Base-by-base conservation (phyloP, 768 basidiomycete genomes). In the Austroboletus eburneus region DNA sequence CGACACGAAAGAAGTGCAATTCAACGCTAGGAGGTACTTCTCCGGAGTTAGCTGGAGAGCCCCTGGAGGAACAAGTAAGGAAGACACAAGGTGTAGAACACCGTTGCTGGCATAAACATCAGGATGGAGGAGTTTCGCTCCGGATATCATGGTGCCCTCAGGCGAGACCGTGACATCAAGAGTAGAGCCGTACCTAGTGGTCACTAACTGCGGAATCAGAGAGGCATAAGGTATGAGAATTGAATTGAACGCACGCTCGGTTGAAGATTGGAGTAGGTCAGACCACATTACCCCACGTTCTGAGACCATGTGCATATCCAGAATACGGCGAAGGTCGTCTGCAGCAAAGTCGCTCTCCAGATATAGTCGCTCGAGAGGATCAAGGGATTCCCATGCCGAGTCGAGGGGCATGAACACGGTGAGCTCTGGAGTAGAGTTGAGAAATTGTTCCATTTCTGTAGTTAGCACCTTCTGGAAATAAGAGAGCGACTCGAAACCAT, bases 41-140 rank as follows among this genome's bases (percentile, higher is more conserved):
- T 98, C 96, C 16, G 94, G 87, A 4, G 94, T 98, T 36, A 93
- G 69, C 49, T 80, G 73, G 20, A 95, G 77, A 37, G 87, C 76
- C 14, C 80, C 83, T 3, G 78, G 74, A 7, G 91, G 88, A 10
- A 94, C 65, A 13, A 99, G 78, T 20, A 98, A 79, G 13, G 81
- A 79, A 13, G 87, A 87, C 21, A 98, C 78, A 35, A 91, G 79
- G 65, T 99, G 96, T 14, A 98, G 64, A 36, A 98, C 96, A 39
- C 95, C 96, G 58, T 99, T 99, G 24, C 88, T 85, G 5, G 90
- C 94, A 58, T 93, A 92, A 29, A 96, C 80, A 58, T 99, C 91
- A 6, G 81, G 79, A n/a, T 83, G 72, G 4, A 83, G 58, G 35
- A 95, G 74, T 20, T 73, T 70, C 7, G 86, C 80, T 38, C 69